Percentiles rank a stretch among this genome's conserved stretches.
Conservation (phyloP, 805 yeast genomes). For the Hanseniaspora lindneri region DNA sequence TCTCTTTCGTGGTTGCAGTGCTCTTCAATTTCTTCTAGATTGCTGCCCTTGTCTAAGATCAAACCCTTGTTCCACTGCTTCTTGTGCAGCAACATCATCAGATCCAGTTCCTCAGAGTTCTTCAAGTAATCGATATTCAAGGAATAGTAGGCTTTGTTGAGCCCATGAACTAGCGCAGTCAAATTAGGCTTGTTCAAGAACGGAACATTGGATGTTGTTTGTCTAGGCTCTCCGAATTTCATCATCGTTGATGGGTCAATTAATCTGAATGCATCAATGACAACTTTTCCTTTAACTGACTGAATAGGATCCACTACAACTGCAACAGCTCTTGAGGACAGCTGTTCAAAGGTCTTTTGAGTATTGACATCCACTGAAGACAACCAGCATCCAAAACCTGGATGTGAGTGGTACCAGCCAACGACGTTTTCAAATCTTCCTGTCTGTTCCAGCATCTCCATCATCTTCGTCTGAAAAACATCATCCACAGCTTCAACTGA, state of each 20-base stretch:
- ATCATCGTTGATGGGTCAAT: conserved; percentile 77
- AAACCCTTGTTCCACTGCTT: conserved; percentile 93
- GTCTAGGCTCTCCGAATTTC: conserved; percentile 97
- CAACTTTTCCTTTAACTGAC: conserved; percentile 96
- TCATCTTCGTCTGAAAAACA: conserved; percentile 96
- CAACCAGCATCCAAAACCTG: conserved; percentile 99
- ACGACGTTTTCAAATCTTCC: conserved; percentile 99
- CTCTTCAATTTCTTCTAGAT: conserved; percentile 67
- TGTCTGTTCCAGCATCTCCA: conserved; percentile 98
- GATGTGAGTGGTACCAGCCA: conserved; percentile 99
- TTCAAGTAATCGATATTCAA: conserved; percentile 88
- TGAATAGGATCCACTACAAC: conserved; percentile 98
- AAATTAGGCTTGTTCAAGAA: conserved; percentile 90
- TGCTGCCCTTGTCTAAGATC: conserved; percentile 39
- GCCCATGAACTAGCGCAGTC: conserved; percentile 92
- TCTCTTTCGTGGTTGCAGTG: conserved; percentile 34
- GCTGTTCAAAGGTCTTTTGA: conserved; percentile 93
- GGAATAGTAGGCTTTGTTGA: conserved; percentile 93
- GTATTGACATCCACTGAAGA: conserved; percentile 96
- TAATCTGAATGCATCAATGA: conserved; percentile 93
- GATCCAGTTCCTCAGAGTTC: conserved; percentile 81
- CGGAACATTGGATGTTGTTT: conserved; percentile 91
- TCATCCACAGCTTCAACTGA: conserved; percentile 98
- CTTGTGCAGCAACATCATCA: conserved; percentile 88
- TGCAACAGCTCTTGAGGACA: conserved; percentile 91